Evolutionary conservation across 345 rosid species (phyloP), one percentile per base, ranked within the genome.

Genomic region (Aquilaria yunnanensis): DNA sequence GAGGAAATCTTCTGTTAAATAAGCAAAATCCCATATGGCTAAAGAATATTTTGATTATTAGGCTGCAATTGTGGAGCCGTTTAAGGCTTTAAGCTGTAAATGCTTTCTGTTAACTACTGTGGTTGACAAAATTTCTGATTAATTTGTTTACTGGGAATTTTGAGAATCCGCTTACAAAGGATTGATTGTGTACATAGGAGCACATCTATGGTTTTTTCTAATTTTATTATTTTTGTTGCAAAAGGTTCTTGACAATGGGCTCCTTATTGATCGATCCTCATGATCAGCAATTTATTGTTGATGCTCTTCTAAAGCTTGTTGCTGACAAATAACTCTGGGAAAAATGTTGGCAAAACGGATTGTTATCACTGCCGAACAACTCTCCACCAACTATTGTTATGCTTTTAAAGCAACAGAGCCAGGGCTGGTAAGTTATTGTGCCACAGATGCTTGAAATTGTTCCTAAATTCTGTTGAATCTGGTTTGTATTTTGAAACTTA

Each of bases 201-300:
- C 23, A 16, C 23, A 16, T 16, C 23, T 16, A 16, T 16, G 23
- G 23, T 16, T 16, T 16, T 16, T 16, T 32, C 43, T 54, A 47
- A 49, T 14, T 4, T 34, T 45, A 3, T 51, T 49, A 56, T 65
- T 56, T 57, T 61, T 30, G 23, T 16, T 83, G 41, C 5, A 34
- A 34, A 34, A 95, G 99, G 96, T 87, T 60, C 92, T 95, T 46
- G 99, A 95, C 80, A 89, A 91, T 76, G 98, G 98, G 51, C 96
- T 91, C 61, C 99, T 95, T 59, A 70, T 95, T 34, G 99, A 95
- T 95, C 32, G 99, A 95, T 81, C 99, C 99, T 53, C 99, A 95
- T 74, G 87, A 89, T 83, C 93, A 91, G 67, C 82, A 77, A 57
- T 95, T 97, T 51, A 85, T 91, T 63, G 96, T 96, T 16, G 81